Evolutionary conservation across 495 filamentous ascomycete genomes (phyloP).

Genomic region (Penicillium atrosanguineum): DNA sequence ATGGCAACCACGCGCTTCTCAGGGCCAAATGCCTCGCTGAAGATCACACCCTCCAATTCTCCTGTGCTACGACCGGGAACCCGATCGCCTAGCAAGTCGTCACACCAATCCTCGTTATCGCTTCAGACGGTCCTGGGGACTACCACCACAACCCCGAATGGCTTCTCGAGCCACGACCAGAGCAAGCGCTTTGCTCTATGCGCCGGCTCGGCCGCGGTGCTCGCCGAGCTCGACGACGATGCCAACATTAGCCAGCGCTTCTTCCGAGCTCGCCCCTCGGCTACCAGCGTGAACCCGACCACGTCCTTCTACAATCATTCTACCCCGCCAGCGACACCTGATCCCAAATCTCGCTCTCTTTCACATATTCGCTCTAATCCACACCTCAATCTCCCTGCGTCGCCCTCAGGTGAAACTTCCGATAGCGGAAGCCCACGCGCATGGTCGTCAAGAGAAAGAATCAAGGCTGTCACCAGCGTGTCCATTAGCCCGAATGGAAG

Average conservation of each 20-base stretch:
- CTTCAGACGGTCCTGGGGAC: conserved; percentile 85
- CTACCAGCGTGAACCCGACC: conserved; percentile 60
- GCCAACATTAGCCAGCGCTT: conserved; percentile 76
- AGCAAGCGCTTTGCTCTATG: conserved; percentile 78
- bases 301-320: conserved; percentile 58
- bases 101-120: conserved; percentile 56
- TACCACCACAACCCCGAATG: conserved; percentile 78
- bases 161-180: conserved; percentile 76
- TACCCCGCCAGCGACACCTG: conserved; percentile 53
- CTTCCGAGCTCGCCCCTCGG: conserved; percentile 82
- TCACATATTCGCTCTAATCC: conserved; percentile 31
- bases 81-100: conserved; percentile 60
- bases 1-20: conserved; percentile 39
- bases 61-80: conserved; percentile 61
- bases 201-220: conserved; percentile 88
- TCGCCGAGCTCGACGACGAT: conserved; percentile 76
- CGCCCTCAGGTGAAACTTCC: conserved; percentile 45
- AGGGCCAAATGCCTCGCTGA: conserved; percentile 50
- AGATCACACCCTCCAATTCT: conserved; percentile 78
- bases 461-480: conserved; percentile 95
- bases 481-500: conserved; percentile 86
- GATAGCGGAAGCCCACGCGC: conserved; percentile 66
- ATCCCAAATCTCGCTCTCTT: conserved; percentile 35
- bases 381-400: conserved; percentile 26
- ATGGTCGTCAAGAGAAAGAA: conserved; percentile 82